phyloP scores from a whole-genome alignment of 1,284 basidiomycete species.

The Cryptococcus sp. region DNA sequence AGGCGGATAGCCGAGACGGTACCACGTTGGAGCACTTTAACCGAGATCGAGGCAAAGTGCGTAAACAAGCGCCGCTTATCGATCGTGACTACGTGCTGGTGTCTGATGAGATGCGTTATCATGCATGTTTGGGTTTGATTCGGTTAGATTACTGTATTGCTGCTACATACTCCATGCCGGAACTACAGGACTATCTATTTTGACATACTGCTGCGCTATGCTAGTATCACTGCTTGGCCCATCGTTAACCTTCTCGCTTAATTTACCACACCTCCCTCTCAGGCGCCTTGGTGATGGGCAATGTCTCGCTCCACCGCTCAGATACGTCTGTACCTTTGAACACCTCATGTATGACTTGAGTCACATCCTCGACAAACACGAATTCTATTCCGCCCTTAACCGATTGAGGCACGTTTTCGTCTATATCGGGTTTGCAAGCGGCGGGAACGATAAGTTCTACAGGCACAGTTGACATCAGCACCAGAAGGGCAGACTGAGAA shows the following conservation, averaged over 20 bases:
- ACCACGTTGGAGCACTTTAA: no score
- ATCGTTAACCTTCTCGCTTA: background rate
- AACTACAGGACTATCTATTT: no score
- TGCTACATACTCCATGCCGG: no score
- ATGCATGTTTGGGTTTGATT: no score
- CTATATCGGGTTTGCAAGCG: conserved; percentile 85
- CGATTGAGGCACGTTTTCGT: conserved; percentile 91
- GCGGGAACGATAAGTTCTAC: conserved; percentile 70
- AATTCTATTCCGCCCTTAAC: conserved; percentile 92
- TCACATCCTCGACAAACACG: conserved; percentile 85
- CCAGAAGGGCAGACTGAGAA: background rate
- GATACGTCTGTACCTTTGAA: conserved; percentile 66
- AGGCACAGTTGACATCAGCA: conserved; percentile 8
- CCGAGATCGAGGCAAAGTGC: no score
- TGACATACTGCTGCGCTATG: no score
- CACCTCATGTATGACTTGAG: conserved; percentile 81
- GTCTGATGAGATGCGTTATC: no score
- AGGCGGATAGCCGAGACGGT: no score
- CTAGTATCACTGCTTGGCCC: background rate
- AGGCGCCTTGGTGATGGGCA: conserved; percentile 43
- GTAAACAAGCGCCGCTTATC: no score
- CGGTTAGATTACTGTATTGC: no score
- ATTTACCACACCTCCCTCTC: conserved; percentile 20
- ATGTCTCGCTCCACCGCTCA: conserved; percentile 67
- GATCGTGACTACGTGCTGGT: no score